Conservation (phyloP, 1,139 yeast species). For the Candida sp. region DNA sequence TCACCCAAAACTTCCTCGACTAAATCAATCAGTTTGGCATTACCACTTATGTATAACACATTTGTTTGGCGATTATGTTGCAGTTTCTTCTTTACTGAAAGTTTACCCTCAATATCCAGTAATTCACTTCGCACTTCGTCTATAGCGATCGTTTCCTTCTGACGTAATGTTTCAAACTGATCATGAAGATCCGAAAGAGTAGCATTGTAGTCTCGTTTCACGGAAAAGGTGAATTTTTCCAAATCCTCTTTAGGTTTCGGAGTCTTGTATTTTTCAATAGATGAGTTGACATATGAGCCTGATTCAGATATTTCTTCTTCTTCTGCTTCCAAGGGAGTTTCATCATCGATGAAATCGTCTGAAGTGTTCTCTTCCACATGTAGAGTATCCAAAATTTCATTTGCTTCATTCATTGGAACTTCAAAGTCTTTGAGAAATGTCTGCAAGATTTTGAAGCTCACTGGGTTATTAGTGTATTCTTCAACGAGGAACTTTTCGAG, state of each 20-base stretch:
- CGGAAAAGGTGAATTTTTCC: conserved; percentile 17
- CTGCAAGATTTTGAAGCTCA: conserved; percentile 9
- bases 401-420: conserved; percentile 27
- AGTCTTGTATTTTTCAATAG: conserved; percentile 17
- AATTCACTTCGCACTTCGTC: conserved; percentile 16
- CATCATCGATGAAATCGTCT: conserved; percentile 3
- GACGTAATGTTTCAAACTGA: conserved; percentile 24
- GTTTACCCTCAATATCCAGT: conserved; percentile 24
- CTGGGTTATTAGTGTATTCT: conserved; percentile 11
- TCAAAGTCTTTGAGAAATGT: conserved; percentile 21
- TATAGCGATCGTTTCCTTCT: conserved; percentile 20
- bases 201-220: conserved; percentile 25
- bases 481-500: conserved; percentile 19
- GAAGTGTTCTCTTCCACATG: conserved; percentile 12
- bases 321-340: conserved; percentile 2
- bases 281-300: conserved; percentile 12
- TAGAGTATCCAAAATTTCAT: conserved; percentile 24
- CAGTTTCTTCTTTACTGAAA: conserved; percentile 22
- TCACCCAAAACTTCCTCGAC: conserved; percentile 11
- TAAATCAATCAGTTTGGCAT: conserved; percentile 22
- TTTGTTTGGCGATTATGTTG: conserved; percentile 30
- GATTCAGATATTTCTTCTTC: conserved; percentile 7
- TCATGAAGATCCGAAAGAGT: conserved; percentile 27
- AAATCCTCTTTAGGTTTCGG: conserved; percentile 5
- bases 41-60: conserved; percentile 33